phyloP scores from a whole-genome alignment of 352 stramenopile species.

The Globisporangium paddicum region DNA sequence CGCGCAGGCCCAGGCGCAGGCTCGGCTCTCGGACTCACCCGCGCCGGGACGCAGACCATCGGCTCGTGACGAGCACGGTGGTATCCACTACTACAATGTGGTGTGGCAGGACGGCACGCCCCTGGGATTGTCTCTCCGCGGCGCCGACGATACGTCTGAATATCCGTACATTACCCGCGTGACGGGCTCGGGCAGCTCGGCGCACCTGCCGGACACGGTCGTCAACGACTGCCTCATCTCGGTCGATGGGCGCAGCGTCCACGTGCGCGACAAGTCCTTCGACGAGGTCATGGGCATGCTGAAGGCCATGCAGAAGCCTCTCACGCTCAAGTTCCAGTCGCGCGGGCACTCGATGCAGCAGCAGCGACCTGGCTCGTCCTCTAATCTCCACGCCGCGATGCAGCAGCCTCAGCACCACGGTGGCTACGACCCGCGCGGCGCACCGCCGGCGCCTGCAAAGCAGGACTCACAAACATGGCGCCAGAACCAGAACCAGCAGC shows the following conservation, averaged over 20 bases:
- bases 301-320: conserved; percentile 83
- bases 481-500: conserved; percentile 26
- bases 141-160: conserved; percentile 62
- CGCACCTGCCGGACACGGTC: conserved; percentile 70
- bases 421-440: conserved; percentile 22
- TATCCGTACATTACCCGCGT: conserved; percentile 88
- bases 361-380: conserved; percentile 14
- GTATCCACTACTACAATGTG: conserved; percentile 76
- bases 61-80: conserved; percentile 16
- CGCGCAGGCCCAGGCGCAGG: conserved; percentile 11
- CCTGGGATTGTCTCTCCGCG: conserved; percentile 70
- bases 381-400: conserved; percentile 16
- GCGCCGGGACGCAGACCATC: conserved; percentile 30
- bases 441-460: conserved; percentile 1
- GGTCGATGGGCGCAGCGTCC: conserved; percentile 75
- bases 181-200: conserved; percentile 74
- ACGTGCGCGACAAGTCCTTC: conserved; percentile 78
- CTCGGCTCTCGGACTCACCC: conserved; percentile 36
- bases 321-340: conserved; percentile 82
- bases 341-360: conserved; percentile 16
- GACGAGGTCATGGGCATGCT: conserved; percentile 87
- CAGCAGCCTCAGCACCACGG: conserved; percentile 7
- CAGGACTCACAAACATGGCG: conserved; percentile 67
- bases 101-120: conserved; percentile 77
- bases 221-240: conserved; percentile 76